Evolutionary conservation across 371 early-diverging fungal species (phyloP), one percentile per base, ranked within the genome.

Genomic region (Mucor irregularis): DNA sequence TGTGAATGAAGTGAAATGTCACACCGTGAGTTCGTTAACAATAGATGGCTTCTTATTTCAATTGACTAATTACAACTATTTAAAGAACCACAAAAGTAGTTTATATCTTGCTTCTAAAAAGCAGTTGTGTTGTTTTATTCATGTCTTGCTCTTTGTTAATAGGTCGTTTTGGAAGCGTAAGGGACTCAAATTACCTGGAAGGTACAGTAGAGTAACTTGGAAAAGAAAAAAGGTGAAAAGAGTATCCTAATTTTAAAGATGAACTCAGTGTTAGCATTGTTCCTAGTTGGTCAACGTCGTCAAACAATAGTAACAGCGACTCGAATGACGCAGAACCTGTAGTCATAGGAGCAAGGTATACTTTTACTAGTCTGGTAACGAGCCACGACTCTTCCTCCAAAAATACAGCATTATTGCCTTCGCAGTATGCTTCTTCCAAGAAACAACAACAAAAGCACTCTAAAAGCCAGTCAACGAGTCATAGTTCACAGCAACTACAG

Each of bases 101-200:
- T n/a, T n/a, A n/a, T n/a, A n/a, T n/a, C n/a, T n/a, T n/a, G n/a
- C n/a, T n/a, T n/a, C n/a, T n/a, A n/a, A n/a, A n/a, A n/a, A n/a
- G n/a, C n/a, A n/a, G n/a, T n/a, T n/a, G n/a, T n/a, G n/a, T n/a
- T n/a, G n/a, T n/a, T n/a, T n/a, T 35, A 35, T 14, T 42, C 1
- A 42, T 29, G 13, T 14, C n/a, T 29, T 51, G 3, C 29, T 28
- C 19, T 19, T 16, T 26, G 24, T 33, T 19, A 10, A 42, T 53
- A 78, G 78, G 44, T 70, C 76, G 6, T 78, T 78, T 70, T 78
- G 79, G 79, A 64, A 71, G 56, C 55, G 71, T 29, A 68, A 57
- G 46, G 73, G 76, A 8, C 47, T 68, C 25, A 71, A 73, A 50
- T 37, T 75, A 22, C 79, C 79, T 50, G 79, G 76, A 63, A 71